Conservation (phyloP, 2,329 filamentous ascomycete species). For the Dactylellina sp. region DNA sequence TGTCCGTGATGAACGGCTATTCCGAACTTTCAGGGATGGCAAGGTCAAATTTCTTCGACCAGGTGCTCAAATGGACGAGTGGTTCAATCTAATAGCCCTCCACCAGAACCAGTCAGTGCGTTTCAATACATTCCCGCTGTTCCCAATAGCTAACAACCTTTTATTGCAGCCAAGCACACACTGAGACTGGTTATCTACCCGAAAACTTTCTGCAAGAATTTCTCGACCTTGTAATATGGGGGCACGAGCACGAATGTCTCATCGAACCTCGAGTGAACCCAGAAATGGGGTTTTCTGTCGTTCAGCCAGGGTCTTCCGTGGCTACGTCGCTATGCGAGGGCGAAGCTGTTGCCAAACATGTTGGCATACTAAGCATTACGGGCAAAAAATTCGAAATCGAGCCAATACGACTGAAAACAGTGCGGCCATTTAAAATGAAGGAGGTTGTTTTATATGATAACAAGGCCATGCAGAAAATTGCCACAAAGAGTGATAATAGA, state of each 20-base stretch:
- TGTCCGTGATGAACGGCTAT: conserved; percentile 92
- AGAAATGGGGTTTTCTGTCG: conserved; percentile 91
- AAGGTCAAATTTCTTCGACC: conserved; percentile 95
- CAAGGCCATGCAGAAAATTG: conserved; percentile 79
- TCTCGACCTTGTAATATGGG: conserved; percentile 92
- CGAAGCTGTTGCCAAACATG: conserved; percentile 90
- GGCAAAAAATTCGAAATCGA: conserved; percentile 84
- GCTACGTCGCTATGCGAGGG: conserved; percentile 91
- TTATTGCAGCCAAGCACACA: conserved; percentile 75
- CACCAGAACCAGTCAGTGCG: conserved; percentile 83
- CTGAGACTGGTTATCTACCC: conserved; percentile 90
- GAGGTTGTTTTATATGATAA: conserved; percentile 84
- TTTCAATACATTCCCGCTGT: background rate
- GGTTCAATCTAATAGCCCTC: conserved; percentile 95
- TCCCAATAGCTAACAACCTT: conserved; percentile 19
- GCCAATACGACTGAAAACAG: conserved; percentile 84
- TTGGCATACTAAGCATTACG: conserved; percentile 84
- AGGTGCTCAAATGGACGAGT: conserved; percentile 81
- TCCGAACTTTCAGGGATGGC: conserved; percentile 90
- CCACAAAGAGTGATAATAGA: conserved; percentile 84
- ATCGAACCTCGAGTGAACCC: conserved; percentile 86
- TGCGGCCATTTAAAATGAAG: conserved; percentile 87
- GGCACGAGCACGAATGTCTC: conserved; percentile 95
- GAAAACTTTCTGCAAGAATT: conserved; percentile 93
- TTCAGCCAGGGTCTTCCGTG: conserved; percentile 96